A percentile compares a stretch with the other conserved stretches of the same genome.
Conservation (phyloP, 108 stramenopile species). For the Cyclostephanos invisitatus region DNA sequence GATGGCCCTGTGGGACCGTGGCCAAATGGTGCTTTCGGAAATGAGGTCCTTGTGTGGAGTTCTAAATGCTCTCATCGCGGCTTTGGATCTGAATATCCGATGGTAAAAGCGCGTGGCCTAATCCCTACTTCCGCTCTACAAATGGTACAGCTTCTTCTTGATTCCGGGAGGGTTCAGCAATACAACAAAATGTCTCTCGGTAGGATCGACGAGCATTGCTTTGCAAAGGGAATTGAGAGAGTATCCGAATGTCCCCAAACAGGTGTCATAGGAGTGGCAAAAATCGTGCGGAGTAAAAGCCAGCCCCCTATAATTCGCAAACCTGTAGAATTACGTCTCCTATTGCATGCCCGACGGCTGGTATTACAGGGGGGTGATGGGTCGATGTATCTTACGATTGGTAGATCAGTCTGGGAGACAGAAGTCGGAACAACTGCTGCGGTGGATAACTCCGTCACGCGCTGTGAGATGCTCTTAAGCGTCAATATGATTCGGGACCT, state of each 20-base stretch:
- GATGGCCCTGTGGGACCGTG: slow-evolving; percentile 37
- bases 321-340: slow-evolving; percentile 38
- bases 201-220: slow-evolving; percentile 43
- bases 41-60: slow-evolving; percentile 46
- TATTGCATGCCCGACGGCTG: slow-evolving; percentile 45
- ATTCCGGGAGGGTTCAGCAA: slow-evolving; percentile 34
- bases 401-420: slow-evolving; percentile 55
- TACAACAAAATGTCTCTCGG: slow-evolving; percentile 58
- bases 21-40: slow-evolving; percentile 43
- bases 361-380: slow-evolving; percentile 21
- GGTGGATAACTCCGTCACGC: slow-evolving; percentile 32
- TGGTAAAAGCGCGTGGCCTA: slow-evolving; percentile 47
- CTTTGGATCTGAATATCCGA: slow-evolving; percentile 47
- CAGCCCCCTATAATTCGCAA: slow-evolving; percentile 44
- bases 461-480: slow-evolving; percentile 51
- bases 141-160: slow-evolving; percentile 41
- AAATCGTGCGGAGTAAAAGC: slow-evolving; percentile 41
- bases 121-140: slow-evolving; percentile 36
- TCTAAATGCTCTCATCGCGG: slow-evolving; percentile 40
- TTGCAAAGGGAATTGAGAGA: slow-evolving; percentile 35
- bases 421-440: slow-evolving; percentile 30
- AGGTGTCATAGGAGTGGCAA: slow-evolving; percentile 38
- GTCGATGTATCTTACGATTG: slow-evolving; percentile 42
- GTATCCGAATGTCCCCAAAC: slow-evolving; percentile 35
- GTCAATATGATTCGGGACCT: slow-evolving; percentile 47